A percentile compares a stretch with the other conserved stretches of the same genome.
Conservation (phyloP, 208 protist species). For the Leishmania gerbilli region DNA sequence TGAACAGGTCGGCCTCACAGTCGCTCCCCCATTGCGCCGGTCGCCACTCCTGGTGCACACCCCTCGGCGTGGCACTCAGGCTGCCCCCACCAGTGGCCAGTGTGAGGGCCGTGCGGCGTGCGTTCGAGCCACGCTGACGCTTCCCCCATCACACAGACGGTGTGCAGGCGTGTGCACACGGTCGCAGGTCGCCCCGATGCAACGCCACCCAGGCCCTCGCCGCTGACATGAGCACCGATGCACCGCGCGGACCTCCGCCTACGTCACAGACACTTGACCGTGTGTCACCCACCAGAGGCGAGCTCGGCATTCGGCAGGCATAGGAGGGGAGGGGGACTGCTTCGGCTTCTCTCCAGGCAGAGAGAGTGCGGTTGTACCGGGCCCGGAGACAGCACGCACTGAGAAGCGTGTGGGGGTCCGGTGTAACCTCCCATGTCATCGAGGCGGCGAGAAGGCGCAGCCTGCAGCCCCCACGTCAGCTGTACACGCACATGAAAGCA, state of each 20-base stretch:
- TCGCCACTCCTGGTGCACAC: neutral
- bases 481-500: neutral
- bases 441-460: neutral
- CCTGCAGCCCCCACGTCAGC: neutral
- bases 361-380: neutral
- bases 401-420: no score
- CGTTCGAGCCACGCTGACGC: neutral
- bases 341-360: neutral
- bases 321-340: neutral
- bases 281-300: neutral
- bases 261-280: neutral
- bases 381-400: no score
- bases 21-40: neutral
- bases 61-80: neutral
- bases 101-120: neutral
- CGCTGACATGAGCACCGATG: neutral
- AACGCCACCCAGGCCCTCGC: neutral
- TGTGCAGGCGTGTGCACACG: neutral
- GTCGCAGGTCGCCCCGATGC: neutral
- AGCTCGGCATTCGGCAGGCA: neutral
- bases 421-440: no score
- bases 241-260: neutral
- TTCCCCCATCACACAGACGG: neutral
- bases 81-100: neutral
- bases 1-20: neutral